Evolutionary conservation across 1,284 basidiomycete genomes (phyloP), one percentile per base, ranked within the genome.

Genomic region (Fistulinella cinereoalba): DNA sequence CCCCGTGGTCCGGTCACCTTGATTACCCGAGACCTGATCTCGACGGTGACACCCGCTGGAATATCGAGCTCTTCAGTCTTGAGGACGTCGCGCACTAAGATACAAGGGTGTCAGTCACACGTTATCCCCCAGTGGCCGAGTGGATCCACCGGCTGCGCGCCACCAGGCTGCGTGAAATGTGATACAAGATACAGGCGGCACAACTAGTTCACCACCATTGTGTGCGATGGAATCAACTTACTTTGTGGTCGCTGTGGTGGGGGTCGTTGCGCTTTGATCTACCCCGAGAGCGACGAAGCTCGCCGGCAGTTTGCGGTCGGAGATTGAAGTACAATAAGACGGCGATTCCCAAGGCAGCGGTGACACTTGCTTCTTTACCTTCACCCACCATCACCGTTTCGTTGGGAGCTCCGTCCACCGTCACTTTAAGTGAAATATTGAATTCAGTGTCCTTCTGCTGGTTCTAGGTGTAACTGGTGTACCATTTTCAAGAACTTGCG

Each of bases 21-120:
- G 69, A 98, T 87, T 62, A 91, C 73, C 54, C 95, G 85, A 59
- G 94, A 83, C 77, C 95, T 95, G 74, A 97, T 80, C 64, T 73
- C 69, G 57, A 97, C 82, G 48, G 85, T 83, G 63, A 98, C 87
- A 60, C 81, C 84, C 67, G 87, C 83, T 51, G 95, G 95, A 64
- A 97, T 83, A 54, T 80, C 78, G 73, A 97, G 85, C 72, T 92
- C 89, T 88, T 98, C 95, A 58, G 88, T 92, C 76, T 91, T 82
- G 76, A 91, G 83, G 68, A 94, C 80, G 81, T 92, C 88, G 72
- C 83, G 86, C 91, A 94, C 83, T 90, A 62, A 31, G 52, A 51
- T 44, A 43, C 24, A 43, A 22, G 4, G 40, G 38, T 43, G 52
- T 60, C 39, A 56, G 52, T 32, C 31, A 32, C 39, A 43, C 37